Evolutionary conservation across 1,284 basidiomycete genomes (phyloP).

Genomic region (Ganoderma leucocontextum): DNA sequence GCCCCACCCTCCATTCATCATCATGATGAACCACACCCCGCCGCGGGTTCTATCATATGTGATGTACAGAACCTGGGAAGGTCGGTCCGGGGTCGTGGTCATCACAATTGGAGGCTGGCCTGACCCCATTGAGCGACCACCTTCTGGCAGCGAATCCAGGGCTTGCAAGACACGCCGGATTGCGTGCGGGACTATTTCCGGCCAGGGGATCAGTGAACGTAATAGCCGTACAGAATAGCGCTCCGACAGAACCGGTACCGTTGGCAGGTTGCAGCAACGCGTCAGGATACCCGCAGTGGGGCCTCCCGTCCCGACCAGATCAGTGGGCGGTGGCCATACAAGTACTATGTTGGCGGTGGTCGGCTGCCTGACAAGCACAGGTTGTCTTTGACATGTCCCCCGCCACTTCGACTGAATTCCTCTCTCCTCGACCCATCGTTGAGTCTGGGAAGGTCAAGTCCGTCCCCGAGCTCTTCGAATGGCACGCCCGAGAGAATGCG

Average conservation of each 20-base stretch:
- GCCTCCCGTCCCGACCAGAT: background rate
- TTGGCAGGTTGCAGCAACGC: background rate
- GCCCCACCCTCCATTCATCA: background rate
- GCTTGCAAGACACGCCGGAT: background rate
- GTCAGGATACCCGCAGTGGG: background rate
- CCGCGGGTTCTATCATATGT: background rate
- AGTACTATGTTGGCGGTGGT: background rate
- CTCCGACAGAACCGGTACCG: background rate
- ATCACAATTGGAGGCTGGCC: background rate
- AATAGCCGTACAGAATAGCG: background rate
- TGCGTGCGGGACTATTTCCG: background rate
- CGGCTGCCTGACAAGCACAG: background rate
- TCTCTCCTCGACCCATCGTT: constrained; percentile 24
- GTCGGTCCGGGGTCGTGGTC: background rate
- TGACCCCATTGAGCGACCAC: background rate
- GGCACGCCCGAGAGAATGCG: constrained; percentile 43
- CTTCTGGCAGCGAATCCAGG: constrained; percentile 1
- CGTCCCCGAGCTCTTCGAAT: constrained; percentile 46
- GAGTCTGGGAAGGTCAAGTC: constrained; percentile 30
- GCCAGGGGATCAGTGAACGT: background rate
- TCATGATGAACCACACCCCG: background rate
- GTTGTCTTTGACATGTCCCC: background rate
- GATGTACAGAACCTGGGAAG: constrained; percentile 2
- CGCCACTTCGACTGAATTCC: background rate
- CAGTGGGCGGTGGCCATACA: background rate